Percentiles rank a stretch among this genome's conserved stretches.
phyloP scores from a whole-genome alignment of 495 filamentous ascomycete genomes.

The Acidiella bohemica region DNA sequence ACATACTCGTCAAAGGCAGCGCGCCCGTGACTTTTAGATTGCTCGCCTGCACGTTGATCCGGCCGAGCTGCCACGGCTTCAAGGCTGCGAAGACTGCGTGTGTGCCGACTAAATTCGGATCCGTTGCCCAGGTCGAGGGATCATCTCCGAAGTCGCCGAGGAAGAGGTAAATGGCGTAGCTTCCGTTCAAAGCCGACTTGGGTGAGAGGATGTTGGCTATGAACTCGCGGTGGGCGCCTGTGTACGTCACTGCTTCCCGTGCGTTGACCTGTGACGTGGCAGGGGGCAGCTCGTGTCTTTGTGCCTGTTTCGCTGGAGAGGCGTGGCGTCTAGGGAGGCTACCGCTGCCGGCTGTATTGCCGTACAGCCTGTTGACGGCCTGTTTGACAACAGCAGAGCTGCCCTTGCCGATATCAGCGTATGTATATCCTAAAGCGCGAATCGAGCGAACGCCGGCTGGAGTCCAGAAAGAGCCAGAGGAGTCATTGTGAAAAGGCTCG shows the following conservation, averaged over 20 bases:
- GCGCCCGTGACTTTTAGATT: slow-evolving; percentile 35
- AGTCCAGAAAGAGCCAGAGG: slow-evolving; percentile 29
- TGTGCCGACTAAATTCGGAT: slow-evolving; percentile 39
- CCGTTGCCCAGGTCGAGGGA: slow-evolving; percentile 29
- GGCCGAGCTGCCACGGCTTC: background rate
- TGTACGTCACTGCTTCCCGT: slow-evolving; percentile 2
- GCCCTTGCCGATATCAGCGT: slow-evolving; percentile 38
- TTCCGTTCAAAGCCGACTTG: slow-evolving; percentile 41
- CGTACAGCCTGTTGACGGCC: slow-evolving; percentile 44
- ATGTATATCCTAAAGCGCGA: slow-evolving; percentile 44
- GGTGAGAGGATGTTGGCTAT: slow-evolving; percentile 44
- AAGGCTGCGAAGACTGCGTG: slow-evolving; percentile 37
- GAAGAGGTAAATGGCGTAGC: slow-evolving; percentile 49
- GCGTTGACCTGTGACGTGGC: background rate
- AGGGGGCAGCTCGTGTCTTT: background rate
- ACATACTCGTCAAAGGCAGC: slow-evolving; percentile 42
- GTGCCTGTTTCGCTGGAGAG: background rate
- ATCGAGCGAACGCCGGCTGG: slow-evolving; percentile 24
- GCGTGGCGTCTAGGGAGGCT: slow-evolving; percentile 8
- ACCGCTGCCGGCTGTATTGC: slow-evolving; percentile 18
- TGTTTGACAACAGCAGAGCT: slow-evolving; percentile 27
- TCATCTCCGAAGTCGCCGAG: slow-evolving; percentile 38
- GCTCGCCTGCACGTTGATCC: slow-evolving; percentile 2
- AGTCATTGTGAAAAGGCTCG: slow-evolving; percentile 32
- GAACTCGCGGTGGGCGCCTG: slow-evolving; percentile 41